Evolutionary conservation across 2,329 filamentous ascomycete genomes (phyloP), one percentile per base, ranked within the genome.

Genomic region (Colletotrichum simmondsii): DNA sequence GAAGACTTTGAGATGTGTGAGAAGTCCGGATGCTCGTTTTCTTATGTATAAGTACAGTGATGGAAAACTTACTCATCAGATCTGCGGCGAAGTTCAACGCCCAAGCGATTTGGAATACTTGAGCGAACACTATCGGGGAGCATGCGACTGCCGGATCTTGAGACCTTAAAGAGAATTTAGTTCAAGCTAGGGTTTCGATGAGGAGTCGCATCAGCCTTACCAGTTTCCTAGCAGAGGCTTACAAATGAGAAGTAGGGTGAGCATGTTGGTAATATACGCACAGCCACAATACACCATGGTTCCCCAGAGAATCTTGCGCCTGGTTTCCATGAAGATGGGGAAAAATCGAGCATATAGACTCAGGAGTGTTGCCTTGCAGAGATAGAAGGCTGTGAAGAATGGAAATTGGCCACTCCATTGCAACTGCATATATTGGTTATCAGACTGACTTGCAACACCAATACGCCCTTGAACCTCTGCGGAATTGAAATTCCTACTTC

Each of bases 281-380:
- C 61, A 56, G 22, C 12, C 49, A 5, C 61, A 64, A n/a, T 12
- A 64, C 2, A 19, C 42, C 22, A 64, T 42, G 1, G 61, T 37
- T 37, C 28, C 49, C 61, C 49, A 54, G 7, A 64, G 12, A 14
- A 64, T 37, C 61, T 30, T 64, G 7, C 61, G 61, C 4, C 61
- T 28, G 1, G 12, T 64, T 22, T 54, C 22, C 61, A 64, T 54
- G 32, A 64, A 64, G 6, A 35, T 16, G 1, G 61, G 61, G 8
- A 64, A 64, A 5, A 56, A 22, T 24, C 16, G 46, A 10, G 30
- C 49, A 11, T 64, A 64, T 22, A 64, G 12, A 11, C 46, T 28
- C 6, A 64, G n/a, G 10, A 64, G 61, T 24, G 61, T 32, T 28
- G 61, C 42, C n/a, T 64, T 64, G 32, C 61, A 26, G n/a, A 64